A percentile compares a stretch with the other conserved stretches of the same genome.
These are phyloP conservation scores for Hypoxylon cercidicola DNA, from an alignment of 495 filamentous ascomycete genomes.

Conservation along the genomic window DNA sequence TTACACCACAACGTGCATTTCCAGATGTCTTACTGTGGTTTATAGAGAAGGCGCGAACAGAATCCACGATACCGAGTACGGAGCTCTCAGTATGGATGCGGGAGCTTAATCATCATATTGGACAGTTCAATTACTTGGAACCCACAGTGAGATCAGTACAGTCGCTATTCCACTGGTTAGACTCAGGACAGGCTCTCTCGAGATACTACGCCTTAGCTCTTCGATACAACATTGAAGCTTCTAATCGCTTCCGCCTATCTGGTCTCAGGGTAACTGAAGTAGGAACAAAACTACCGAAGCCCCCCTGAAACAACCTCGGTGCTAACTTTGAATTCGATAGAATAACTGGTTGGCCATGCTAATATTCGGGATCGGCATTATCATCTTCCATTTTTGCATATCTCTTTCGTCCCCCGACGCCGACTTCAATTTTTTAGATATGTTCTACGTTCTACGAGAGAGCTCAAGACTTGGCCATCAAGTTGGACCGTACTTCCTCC, in stretches of 20 bases:
- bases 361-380: constrained; percentile 2
- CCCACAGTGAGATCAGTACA: not conserved
- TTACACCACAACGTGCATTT: not conserved
- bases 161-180: not conserved
- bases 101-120: not conserved
- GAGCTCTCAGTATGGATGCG: not conserved
- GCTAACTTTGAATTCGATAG: not conserved
- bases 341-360: constrained; percentile 1
- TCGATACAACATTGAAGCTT: not conserved
- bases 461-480: not conserved
- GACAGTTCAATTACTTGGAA: not conserved
- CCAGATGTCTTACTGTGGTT: not conserved
- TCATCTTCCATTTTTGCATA: not conserved
- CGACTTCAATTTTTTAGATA: not conserved
- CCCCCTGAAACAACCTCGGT: not conserved
- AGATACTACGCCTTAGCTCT: not conserved
- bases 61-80: not conserved
- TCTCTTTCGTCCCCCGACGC: not conserved
- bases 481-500: not conserved
- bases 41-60: not conserved
- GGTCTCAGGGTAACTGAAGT: not conserved
- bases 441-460: not conserved
- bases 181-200: not conserved
- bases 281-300: not conserved
- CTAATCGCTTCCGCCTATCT: not conserved